Evolutionary conservation across 352 stramenopile species (phyloP).

Genomic region (Thalassiosira ordinaria): DNA sequence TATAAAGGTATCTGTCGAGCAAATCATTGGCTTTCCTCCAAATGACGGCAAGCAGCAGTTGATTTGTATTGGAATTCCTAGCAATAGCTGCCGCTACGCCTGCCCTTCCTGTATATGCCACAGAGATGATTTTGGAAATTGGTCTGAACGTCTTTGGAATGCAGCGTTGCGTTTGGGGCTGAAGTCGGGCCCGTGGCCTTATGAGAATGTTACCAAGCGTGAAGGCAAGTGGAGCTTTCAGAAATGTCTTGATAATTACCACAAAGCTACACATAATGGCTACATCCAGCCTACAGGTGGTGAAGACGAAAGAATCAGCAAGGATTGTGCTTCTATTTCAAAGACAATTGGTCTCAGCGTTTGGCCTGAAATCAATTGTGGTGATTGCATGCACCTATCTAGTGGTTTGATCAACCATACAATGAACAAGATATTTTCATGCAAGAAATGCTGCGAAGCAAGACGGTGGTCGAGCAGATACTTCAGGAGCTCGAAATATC

Average conservation of each 20-base stretch:
- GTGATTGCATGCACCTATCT: background rate
- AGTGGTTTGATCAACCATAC: constrained; percentile 1
- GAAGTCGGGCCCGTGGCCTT: background rate
- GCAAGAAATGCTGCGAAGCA: background rate
- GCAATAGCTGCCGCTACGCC: background rate
- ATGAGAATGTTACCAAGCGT: background rate
- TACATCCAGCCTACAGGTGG: background rate
- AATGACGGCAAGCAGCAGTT: constrained; percentile 16
- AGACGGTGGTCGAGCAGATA: background rate
- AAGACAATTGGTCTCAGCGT: background rate
- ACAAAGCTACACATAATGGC: constrained; percentile 4
- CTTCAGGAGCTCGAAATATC: background rate
- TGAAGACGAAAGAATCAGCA: background rate
- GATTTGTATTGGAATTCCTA: background rate
- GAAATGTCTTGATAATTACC: constrained; percentile 3
- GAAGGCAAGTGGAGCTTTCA: background rate
- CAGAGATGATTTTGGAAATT: constrained; percentile 18
- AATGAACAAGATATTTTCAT: constrained; percentile 6
- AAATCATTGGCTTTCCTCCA: constrained; percentile 11
- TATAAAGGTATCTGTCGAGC: background rate
- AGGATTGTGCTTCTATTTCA: background rate
- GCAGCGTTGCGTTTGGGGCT: background rate
- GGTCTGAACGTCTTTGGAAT: constrained; percentile 9
- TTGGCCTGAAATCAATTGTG: background rate
- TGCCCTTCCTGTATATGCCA: constrained; percentile 13